These are phyloP conservation scores for Hebeloma cylindrosporum DNA, from an alignment of 768 basidiomycete species.

Conservation along the genomic window DNA sequence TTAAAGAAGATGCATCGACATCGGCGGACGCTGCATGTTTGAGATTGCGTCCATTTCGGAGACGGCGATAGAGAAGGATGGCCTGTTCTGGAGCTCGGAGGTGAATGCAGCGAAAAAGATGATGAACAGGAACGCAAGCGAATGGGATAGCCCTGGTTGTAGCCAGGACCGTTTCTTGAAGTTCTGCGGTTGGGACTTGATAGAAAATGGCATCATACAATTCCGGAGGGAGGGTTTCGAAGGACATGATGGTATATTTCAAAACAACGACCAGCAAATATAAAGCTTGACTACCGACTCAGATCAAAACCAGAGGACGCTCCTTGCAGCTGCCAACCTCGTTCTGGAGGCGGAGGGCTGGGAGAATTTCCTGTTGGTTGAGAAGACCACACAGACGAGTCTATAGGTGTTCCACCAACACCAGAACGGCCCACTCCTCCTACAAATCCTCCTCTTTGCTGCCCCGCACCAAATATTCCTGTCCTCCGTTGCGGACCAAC, in stretches of 20 bases:
- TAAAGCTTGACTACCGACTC: conserved; percentile 15
- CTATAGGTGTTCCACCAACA: conserved; percentile 27
- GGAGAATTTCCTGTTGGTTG: conserved; percentile 37
- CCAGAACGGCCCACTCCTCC: conserved; percentile 29
- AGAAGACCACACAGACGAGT: conserved; percentile 38
- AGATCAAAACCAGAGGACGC: conserved; percentile 22
- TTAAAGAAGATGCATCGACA: neutral
- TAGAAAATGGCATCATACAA: conserved; percentile 60
- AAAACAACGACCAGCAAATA: conserved; percentile 10
- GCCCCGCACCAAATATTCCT: conserved; percentile 56
- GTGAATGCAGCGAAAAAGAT: conserved; percentile 59
- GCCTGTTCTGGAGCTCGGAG: conserved; percentile 53
- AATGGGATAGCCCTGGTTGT: conserved; percentile 64
- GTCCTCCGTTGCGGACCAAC: conserved; percentile 55
- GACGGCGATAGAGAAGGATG: conserved; percentile 53
- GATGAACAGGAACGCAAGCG: conserved; percentile 52
- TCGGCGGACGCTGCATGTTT: conserved; percentile 3
- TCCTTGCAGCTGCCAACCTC: conserved; percentile 40
- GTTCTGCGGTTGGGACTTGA: conserved; percentile 44
- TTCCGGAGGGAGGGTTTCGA: conserved; percentile 57
- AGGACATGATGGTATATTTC: conserved; percentile 22
- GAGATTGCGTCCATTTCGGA: conserved; percentile 32
- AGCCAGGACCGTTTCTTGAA: conserved; percentile 55
- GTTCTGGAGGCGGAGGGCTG: conserved; percentile 42
- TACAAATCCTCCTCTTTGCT: conserved; percentile 36